Evolutionary conservation across 352 stramenopile genomes (phyloP).

Genomic region (Phytophthora cactorum): DNA sequence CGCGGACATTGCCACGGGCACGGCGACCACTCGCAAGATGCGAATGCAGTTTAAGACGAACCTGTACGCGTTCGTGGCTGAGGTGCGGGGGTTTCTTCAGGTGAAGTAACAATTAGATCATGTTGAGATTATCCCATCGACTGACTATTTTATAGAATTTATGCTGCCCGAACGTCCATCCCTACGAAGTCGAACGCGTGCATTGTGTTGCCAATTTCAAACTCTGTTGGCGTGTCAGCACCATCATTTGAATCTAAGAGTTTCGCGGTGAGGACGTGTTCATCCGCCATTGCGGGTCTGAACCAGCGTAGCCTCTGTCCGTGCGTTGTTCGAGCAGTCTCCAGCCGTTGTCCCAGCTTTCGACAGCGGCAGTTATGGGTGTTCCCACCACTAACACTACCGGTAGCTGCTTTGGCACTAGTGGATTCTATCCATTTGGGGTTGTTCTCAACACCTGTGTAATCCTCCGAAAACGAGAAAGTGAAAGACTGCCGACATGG

Average conservation of each 20-base stretch:
- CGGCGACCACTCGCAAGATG: conserved; percentile 69
- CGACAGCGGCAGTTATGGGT: conserved; percentile 36
- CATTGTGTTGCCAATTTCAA: conserved; percentile 23
- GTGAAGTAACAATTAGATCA: conserved; percentile 60
- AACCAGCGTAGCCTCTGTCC: conserved; percentile 38
- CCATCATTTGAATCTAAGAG: conserved; percentile 40
- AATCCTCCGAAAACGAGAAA: conserved; percentile 20
- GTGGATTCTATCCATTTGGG: conserved; percentile 11
- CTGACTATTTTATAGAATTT: conserved; percentile 5
- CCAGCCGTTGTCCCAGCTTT: conserved; percentile 47
- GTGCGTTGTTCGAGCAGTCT: conserved; percentile 25
- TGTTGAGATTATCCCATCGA: conserved; percentile 7
- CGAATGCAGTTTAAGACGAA: conserved; percentile 83
- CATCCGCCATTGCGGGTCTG: conserved; percentile 27
- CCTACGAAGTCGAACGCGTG: conserved; percentile 45
- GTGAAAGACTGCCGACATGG: conserved; percentile 2
- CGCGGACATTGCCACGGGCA: conserved; percentile 66
- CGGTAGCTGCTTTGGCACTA: conserved; percentile 1
- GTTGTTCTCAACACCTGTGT: conserved; percentile 25
- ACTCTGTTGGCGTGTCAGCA: conserved; percentile 4
- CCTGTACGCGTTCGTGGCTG: conserved; percentile 80
- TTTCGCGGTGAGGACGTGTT: conserved; percentile 46
- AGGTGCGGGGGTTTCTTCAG: conserved; percentile 84
- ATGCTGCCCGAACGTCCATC: conserved; percentile 19
- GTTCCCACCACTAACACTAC: conserved; percentile 10